Evolutionary conservation across 2,329 filamentous ascomycete genomes (phyloP).

Genomic region (Xylaria polymorpha): DNA sequence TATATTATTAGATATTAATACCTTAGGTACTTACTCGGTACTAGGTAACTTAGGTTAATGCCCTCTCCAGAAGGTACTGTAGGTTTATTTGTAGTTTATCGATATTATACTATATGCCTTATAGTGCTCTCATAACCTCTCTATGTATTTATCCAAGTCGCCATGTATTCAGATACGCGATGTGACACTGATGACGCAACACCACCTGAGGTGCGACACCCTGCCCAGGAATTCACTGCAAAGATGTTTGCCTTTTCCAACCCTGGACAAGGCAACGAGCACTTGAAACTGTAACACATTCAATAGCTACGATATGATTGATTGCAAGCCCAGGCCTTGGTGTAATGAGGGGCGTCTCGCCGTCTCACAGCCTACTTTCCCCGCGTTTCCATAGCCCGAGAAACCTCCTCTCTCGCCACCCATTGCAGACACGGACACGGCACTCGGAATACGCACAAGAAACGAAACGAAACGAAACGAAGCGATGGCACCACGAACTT

Average conservation of each 20-base stretch:
- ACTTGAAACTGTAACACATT: neutral
- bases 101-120: too few species aligned
- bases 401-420: slow-evolving; percentile 8
- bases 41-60: too few species aligned
- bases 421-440: slow-evolving; percentile 16
- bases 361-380: neutral
- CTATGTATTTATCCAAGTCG: too few species aligned
- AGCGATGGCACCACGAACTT: slow-evolving; percentile 43
- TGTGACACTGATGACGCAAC: too few species aligned
- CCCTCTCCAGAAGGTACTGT: too few species aligned
- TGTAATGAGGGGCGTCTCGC: neutral
- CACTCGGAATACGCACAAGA: slow-evolving; percentile 15
- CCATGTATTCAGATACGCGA: too few species aligned
- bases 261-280: slow-evolving; percentile 4
- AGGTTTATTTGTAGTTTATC: too few species aligned
- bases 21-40: too few species aligned
- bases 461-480: neutral
- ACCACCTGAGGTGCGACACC: too few species aligned
- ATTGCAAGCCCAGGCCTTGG: neutral
- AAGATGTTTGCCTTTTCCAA: neutral
- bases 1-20: slow-evolving; percentile 2
- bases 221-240: neutral
- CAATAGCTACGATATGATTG: slow-evolving; percentile 10
- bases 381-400: neutral
- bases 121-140: too few species aligned